A percentile compares a stretch with the other conserved stretches of the same genome.
Evolutionary conservation across 2,329 filamentous ascomycete genomes (phyloP).

Genomic region (Phaeoacremonium minimum): DNA sequence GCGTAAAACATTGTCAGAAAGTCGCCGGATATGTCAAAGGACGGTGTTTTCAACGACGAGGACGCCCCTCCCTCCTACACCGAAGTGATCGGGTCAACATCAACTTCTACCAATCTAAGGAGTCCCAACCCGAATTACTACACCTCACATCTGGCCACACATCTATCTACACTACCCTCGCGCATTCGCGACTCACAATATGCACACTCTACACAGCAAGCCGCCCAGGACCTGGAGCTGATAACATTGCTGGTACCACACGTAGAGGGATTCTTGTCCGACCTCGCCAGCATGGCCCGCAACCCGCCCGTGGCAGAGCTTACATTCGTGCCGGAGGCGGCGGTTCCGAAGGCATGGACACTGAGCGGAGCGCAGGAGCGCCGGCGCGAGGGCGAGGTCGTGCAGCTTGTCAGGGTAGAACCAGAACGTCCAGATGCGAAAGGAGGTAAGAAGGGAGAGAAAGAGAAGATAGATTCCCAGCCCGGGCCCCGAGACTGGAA

Average conservation of each 20-base stretch:
- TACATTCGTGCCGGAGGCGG: slow-evolving; percentile 37
- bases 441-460: neutral
- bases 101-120: neutral
- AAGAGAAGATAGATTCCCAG: neutral
- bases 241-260: slow-evolving; percentile 33
- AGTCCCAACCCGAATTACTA: slow-evolving; percentile 1
- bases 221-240: slow-evolving; percentile 30
- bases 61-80: slow-evolving; percentile 4
- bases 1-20: no score
- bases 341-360: slow-evolving; percentile 29
- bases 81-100: no score
- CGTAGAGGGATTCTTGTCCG: slow-evolving; percentile 34
- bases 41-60: no score
- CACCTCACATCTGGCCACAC: slow-evolving; percentile 20
- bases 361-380: slow-evolving; percentile 26
- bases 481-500: slow-evolving; percentile 4
- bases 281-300: slow-evolving; percentile 25
- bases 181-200: slow-evolving; percentile 29
- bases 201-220: slow-evolving; percentile 24
- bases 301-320: slow-evolving; percentile 33
- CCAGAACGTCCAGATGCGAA: neutral
- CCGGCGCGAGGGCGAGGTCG: slow-evolving; percentile 20
- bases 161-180: slow-evolving; percentile 29
- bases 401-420: slow-evolving; percentile 24
- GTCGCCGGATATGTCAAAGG: no score